Evolutionary conservation across 768 basidiomycete species (phyloP), one percentile per base, ranked within the genome.

Genomic region (Leccinum barrowsii): DNA sequence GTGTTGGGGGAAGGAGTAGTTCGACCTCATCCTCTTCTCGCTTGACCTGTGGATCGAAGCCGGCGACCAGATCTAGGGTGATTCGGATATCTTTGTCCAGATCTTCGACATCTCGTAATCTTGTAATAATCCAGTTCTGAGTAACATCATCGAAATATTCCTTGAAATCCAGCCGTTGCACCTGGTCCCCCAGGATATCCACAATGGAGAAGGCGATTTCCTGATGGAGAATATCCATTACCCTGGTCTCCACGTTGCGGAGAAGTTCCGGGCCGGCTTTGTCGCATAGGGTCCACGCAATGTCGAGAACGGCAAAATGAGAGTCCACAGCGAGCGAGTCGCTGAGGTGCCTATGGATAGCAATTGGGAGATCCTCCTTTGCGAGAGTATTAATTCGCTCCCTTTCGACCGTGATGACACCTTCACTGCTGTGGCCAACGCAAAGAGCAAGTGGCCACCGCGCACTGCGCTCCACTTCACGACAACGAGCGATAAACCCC

Each of bases 401-500:
- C 58, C 92, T 80, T 73, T 93, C 90, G 13, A 90, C 75, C 22
- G 93, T 71, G 52, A 92, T 70, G 28, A 89, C 73, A 32, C 82
- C 80, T 50, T 73, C 71, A 15, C 69, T 70, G 17, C 65, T 62
- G 55, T 72, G 74, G 17, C 73, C 75, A 22, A 78, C 68, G 42
- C 84, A 86, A 35, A 93, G 78, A 15, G 80, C 80, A 26, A 93
- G 80, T 2, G 92, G 92, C 84, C 89, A 88, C 47, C 90, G 82
- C 34, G 88, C 89, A 60, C 85, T 85, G 46, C 90, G 86, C 74
- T 97, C 95, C n/a, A 94, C 79, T 62, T 94, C 92, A 54, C 90
- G 84, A 67, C 92, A 94, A 57, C 92, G 82, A 7, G 94, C 89
- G 60, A 95, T 85, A 66, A 98, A 95, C 3, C 95, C 94, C 67